Percentiles rank a stretch among this genome's conserved stretches.
phyloP scores from a whole-genome alignment of 2,329 filamentous ascomycete genomes.

The Teratosphaeriaceae sp. region DNA sequence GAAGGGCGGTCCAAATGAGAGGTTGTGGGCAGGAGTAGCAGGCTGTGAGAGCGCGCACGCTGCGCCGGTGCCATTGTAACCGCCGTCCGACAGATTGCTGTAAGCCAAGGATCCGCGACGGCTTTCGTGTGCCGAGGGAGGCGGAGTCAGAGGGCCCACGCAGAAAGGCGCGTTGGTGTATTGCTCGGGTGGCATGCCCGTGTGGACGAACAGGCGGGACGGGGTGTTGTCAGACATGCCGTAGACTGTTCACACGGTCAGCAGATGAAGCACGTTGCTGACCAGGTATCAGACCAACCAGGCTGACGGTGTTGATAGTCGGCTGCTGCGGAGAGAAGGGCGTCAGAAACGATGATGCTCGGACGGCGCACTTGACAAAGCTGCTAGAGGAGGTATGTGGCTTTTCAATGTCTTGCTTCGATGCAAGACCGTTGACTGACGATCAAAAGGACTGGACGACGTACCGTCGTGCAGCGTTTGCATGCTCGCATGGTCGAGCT shows the following conservation, averaged over 20 bases:
- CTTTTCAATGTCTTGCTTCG: constrained; percentile 21
- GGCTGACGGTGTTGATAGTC: constrained; percentile 6
- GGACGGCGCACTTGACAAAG: constrained; percentile 2
- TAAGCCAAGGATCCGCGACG: constrained; percentile 21
- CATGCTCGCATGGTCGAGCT: constrained; percentile 15
- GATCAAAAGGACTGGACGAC: constrained; percentile 15
- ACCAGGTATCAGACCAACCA: too few relatives aligned
- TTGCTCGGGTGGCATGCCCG: constrained; percentile 13
- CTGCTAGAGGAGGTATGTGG: constrained; percentile 18
- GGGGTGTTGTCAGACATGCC: constrained; percentile 22
- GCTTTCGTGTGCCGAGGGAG: constrained; percentile 23
- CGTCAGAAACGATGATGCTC: constrained; percentile 7
- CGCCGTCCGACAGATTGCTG: constrained; percentile 16
- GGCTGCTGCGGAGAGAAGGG: constrained; percentile 3
- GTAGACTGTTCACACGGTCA: constrained; percentile 11
- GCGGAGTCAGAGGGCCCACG: constrained; percentile 22
- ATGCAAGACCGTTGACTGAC: constrained; percentile 10
- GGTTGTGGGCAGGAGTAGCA: constrained; percentile 16
- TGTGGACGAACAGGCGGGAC: constrained; percentile 20
- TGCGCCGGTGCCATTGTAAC: constrained; percentile 17
- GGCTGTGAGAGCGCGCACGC: constrained; percentile 19
- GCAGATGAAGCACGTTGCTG: too few relatives aligned
- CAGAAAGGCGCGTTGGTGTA: constrained; percentile 10
- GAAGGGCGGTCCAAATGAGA: constrained; percentile 5
- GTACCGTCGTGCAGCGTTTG: constrained; percentile 25